Base-by-base conservation (phyloP, 2,329 filamentous ascomycete genomes). In the Domatiomyces globalis region DNA sequence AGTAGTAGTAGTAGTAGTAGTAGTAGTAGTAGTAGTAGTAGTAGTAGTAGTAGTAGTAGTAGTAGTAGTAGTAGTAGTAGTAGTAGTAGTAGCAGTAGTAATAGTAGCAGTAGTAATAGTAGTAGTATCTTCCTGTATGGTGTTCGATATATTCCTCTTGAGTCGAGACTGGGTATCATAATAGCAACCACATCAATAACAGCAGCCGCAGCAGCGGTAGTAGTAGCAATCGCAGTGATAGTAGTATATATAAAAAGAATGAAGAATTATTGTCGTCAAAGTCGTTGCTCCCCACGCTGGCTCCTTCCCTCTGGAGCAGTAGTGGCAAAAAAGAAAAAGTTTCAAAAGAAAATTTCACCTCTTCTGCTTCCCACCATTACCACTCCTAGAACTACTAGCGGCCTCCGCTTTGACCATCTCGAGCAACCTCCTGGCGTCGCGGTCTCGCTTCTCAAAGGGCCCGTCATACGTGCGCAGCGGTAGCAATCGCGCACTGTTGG, bases 401-500 rank as follows among this genome's bases (percentile, higher is more conserved):
- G 45, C 50, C 29, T 55, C 56, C 5, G 56, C 51, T 36, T 51
- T 55, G 10, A 59, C 46, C 51, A 49, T 51, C 51, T 67, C 62
- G 59, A 74, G 56, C 56, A 66, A 56, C 48, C 65, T 62, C 49
- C 65, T 61, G 15, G 82, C 82, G 61, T 71, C 71, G 49, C 70
- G 67, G 66, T 87, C 83, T 48, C 73, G 69, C 63, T 69, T 73
- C 53, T 79, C 71, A 62, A 87, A 81, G 0, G 67, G 66, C 1
- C 71, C 69, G 62, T 84, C 83, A 62, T 85, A 85, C 25, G 79
- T 66, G 1, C 50, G 51, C 17, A 46, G 25, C 12, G 81, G 80
- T 49, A 87, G 66, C 2, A 87, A 64, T 64, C 77, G 75, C 53
- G 69, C 68, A 56, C 81, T 80, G 75, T 90, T 87, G 45, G 85